Percentiles rank a stretch among this genome's conserved stretches.
Evolutionary conservation across 2,329 filamentous ascomycete genomes (phyloP).

Genomic region (Claviceps spartinae): DNA sequence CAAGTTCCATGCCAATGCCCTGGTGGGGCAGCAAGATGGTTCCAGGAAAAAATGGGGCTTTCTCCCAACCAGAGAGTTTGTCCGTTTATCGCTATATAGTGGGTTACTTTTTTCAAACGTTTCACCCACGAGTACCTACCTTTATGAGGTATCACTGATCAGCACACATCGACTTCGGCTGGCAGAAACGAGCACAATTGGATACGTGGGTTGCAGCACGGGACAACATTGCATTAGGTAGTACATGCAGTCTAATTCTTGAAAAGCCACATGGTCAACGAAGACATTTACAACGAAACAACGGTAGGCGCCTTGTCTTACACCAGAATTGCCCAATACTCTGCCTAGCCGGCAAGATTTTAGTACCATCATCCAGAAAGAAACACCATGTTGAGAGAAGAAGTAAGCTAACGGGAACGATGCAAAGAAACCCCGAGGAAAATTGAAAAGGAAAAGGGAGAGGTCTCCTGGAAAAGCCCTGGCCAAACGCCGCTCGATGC

Average conservation of each 20-base stretch:
- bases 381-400: neutral
- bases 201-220: neutral
- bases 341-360: neutral
- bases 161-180: no score
- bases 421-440: neutral
- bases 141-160: no score
- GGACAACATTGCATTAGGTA: neutral
- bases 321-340: neutral
- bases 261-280: neutral
- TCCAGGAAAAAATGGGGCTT: no score
- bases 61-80: no score
- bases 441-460: neutral
- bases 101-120: no score
- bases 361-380: neutral
- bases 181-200: no score
- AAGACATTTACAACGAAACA: neutral
- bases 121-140: no score
- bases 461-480: neutral
- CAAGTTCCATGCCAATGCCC: no score
- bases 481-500: conserved; percentile 7
- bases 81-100: no score
- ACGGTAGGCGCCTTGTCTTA: neutral
- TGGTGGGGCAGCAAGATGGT: no score
- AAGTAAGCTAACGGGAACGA: neutral
- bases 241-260: neutral